Base-by-base conservation (phyloP, 257 asterid genomes). In the Solanum clarkiae region DNA sequence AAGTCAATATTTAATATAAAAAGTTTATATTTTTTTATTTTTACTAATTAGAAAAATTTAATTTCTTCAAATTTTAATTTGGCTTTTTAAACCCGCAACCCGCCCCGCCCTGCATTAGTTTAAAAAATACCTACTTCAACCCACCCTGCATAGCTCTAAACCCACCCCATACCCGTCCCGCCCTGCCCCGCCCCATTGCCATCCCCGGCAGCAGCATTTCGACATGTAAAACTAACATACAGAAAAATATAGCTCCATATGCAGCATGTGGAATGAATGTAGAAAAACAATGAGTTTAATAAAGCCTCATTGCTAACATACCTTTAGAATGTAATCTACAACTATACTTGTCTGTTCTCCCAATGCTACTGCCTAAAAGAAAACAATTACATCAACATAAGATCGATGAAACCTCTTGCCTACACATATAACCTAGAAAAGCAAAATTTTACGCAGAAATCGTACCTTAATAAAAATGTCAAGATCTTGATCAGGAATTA, bases 321-420 rank as follows among this genome's bases (percentile, higher is more conserved):
- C 98, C 98, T 94, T 93, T 93, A 94, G 90, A 84, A 92, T 85
- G 85, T 91, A 95, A 86, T 94, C 98, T 90, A 94, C 97, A 65
- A 94, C 86, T 80, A 92, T 80, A 87, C 94, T 90, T 85, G 96
- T 91, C 86, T 92, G 93, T 65, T 92, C 90, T 85, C 98, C 98
- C 93, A 95, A 87, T 77, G 91, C 97, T 84, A 95, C 93, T 90
- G 94, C 98, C 98, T 95, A 91, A 90, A 91, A 92, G 87, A 87
- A 94, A 89, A 89, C 22, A 63, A 85, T 86, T 69, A 87, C 84
- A 84, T 92, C 89, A 90, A 86, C 18, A 69, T 79, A n/a, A 74
- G 66, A 60, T 60, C 0, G 7, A 80, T 56, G 84, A 49, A 72
- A 74, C 44, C 11, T 10, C 54, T 79, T 79, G 16, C 10, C 49